Evolutionary conservation across 78 protist genomes (phyloP).

Genomic region (Andalucia godoyi): DNA sequence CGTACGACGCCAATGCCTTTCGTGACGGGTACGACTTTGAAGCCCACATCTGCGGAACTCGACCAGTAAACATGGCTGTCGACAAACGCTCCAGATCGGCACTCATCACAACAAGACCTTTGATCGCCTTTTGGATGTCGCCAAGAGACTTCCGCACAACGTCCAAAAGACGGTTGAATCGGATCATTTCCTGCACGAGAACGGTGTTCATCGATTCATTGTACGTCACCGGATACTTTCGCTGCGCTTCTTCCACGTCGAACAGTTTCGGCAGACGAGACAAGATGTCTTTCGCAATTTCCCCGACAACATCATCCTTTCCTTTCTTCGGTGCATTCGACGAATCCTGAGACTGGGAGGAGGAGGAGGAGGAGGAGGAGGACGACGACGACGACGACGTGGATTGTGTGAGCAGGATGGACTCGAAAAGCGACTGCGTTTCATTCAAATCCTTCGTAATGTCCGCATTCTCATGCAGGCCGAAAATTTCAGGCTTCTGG

Average conservation of each 20-base stretch:
- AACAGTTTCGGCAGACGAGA: slow-evolving; percentile 26
- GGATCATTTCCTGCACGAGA: slow-evolving; percentile 56
- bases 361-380: slow-evolving; percentile 27
- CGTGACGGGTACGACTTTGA: slow-evolving; percentile 33
- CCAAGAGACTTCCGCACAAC: slow-evolving; percentile 14
- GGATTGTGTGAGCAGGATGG: slow-evolving; percentile 20
- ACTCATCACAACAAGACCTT: slow-evolving; percentile 59
- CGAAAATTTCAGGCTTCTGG: slow-evolving; percentile 57
- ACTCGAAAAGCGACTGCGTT: slow-evolving; percentile 5
- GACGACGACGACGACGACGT: neutral
- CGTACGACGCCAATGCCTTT: slow-evolving; percentile 40
- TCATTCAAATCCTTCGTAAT: slow-evolving; percentile 41
- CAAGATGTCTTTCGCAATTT: slow-evolving; percentile 26
- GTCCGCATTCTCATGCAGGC: slow-evolving; percentile 63
- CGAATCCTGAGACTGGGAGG: slow-evolving; percentile 59
- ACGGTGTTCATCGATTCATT: slow-evolving; percentile 66
- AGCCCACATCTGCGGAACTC: slow-evolving; percentile 32
- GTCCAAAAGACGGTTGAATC: slow-evolving; percentile 13
- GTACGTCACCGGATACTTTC: slow-evolving; percentile 47
- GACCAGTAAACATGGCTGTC: neutral
- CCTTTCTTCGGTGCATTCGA: neutral
- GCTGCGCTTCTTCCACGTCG: slow-evolving; percentile 13
- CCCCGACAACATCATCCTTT: slow-evolving; percentile 4
- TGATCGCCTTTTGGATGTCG: slow-evolving; percentile 33
- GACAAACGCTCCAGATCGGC: slow-evolving; percentile 37